Conservation (phyloP, 164 flowering plant species). For the Litsea cubeba region DNA sequence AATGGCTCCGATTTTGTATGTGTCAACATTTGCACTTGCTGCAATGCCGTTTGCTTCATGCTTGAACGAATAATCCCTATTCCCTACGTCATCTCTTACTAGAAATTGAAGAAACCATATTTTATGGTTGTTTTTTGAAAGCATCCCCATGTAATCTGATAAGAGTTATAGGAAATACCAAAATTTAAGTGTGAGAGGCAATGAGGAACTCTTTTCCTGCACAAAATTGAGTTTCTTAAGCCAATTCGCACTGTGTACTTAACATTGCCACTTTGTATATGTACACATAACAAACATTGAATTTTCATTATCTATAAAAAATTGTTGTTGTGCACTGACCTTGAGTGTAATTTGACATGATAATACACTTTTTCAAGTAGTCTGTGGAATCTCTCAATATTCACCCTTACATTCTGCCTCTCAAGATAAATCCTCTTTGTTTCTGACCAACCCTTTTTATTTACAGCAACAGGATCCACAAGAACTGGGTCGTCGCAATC, state of each 20-base stretch:
- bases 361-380: conserved; percentile 7
- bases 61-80: too few relatives aligned
- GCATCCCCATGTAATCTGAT: too few relatives aligned
- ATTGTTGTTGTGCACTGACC: background rate
- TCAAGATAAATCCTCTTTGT: conserved; percentile 15
- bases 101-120: too few relatives aligned
- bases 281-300: background rate
- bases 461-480: conserved; percentile 3
- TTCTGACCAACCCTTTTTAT: conserved; percentile 8
- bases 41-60: too few relatives aligned
- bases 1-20: too few relatives aligned
- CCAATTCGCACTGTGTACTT: too few relatives aligned
- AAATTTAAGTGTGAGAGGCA: background rate
- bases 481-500: conserved; percentile 1
- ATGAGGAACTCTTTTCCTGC: background rate
- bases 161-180: background rate
- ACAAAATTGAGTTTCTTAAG: too few relatives aligned
- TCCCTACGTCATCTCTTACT: too few relatives aligned
- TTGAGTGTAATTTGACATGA: background rate
- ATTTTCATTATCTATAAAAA: too few relatives aligned
- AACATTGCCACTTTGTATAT: background rate
- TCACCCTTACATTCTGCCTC: conserved; percentile 11
- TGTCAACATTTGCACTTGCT: too few relatives aligned
- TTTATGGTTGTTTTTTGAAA: too few relatives aligned
- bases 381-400: conserved; percentile 7